Evolutionary conservation across 2,329 filamentous ascomycete genomes (phyloP).

Genomic region (Akanthomyces uredinophilus): DNA sequence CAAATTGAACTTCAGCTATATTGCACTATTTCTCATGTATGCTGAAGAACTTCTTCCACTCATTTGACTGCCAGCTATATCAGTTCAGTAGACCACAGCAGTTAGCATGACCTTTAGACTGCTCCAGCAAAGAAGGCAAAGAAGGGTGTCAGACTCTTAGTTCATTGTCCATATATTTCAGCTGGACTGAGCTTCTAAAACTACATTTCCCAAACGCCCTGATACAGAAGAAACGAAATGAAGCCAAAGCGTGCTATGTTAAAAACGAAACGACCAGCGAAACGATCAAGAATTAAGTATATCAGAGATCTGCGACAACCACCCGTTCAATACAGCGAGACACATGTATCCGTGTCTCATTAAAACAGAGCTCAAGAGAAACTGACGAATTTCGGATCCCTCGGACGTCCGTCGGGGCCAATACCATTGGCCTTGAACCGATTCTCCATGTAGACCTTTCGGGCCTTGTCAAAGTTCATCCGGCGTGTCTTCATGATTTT

Average conservation of each 20-base stretch:
- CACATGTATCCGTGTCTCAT: background rate
- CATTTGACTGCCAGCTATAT: no score
- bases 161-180: no score
- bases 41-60: no score
- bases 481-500: slow-evolving; percentile 83
- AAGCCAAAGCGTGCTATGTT: background rate
- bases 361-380: slow-evolving; percentile 46
- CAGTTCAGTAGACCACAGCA: no score
- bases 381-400: slow-evolving; percentile 92
- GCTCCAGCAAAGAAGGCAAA: no score
- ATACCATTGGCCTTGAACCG: slow-evolving; percentile 85
- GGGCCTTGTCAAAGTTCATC: slow-evolving; percentile 85
- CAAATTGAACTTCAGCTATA: no score
- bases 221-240: background rate
- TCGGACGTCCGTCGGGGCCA: slow-evolving; percentile 77
- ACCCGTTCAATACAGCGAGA: background rate
- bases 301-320: background rate
- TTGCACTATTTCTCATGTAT: no score
- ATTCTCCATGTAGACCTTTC: slow-evolving; percentile 79
- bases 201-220: background rate
- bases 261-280: slow-evolving; percentile 13
- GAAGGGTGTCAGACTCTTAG: no score
- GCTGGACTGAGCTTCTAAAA: background rate
- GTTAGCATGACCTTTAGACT: no score
- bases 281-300: slow-evolving; percentile 15